Evolutionary conservation across 1,284 basidiomycete species (phyloP), one percentile per base, ranked within the genome.

Genomic region (Ceratobasidium sp.): DNA sequence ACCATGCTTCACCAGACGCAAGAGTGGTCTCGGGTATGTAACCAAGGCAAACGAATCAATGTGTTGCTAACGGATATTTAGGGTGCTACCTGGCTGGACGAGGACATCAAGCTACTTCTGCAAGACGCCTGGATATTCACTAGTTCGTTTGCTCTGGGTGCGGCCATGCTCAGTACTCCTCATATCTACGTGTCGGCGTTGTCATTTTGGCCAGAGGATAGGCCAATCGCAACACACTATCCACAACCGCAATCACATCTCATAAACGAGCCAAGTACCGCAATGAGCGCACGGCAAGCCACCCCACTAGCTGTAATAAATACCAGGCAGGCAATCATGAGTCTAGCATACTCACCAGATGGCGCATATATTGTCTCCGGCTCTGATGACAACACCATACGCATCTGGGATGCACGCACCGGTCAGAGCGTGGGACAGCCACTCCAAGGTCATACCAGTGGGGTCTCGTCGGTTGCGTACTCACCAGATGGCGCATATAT

Each of bases 1-100:
- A 55, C 2, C 30, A 23, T 38, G 6, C 35, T 55, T 30, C 12
- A 14, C 18, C 2, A 44, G 14, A 35, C 6, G 18, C n/a, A n/a
- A 23, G 33, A 52, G 27, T 70, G 67, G 67, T 38, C 35, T 2
- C 30, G 23, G 67, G 67, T 70, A 70, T 41, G 67, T 23, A 6
- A 8, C 20, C 23, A 14, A 52, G 27, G 14, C 35, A 23, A 30
- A 18, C n/a, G 1, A 14, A 12, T 30, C 12, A 18, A 16, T 7
- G 5, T 67, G 46, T 6, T 44, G 6, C 4, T 33, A 16, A 33
- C 30, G 23, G 14, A 6, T 41, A 23, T 1, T 5, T 27, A 50
- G 65, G 33, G 8, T 5, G 27, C 46, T 30, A 18, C 12, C 44
- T 23, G 8, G 4, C 33, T n/a, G 60, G 60, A 64, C 46, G 27